Evolutionary conservation across 1,284 basidiomycete species (phyloP).

Genomic region (Pseudozyma sp.): DNA sequence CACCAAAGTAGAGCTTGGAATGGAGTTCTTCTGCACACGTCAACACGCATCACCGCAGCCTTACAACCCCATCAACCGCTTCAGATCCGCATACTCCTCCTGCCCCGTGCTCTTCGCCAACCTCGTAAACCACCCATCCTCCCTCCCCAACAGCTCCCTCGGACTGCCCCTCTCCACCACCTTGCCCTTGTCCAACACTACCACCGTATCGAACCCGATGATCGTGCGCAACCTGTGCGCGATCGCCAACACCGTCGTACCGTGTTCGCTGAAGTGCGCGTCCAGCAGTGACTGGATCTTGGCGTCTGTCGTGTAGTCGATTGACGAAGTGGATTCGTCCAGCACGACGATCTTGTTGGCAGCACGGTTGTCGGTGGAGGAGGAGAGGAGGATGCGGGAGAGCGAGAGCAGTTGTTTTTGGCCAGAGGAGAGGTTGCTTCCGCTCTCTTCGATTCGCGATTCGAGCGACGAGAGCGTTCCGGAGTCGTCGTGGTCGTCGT

Average conservation of each 20-base stretch:
- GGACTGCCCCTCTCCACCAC: constrained; percentile 81
- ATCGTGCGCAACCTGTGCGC: constrained; percentile 81
- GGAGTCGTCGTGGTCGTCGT: constrained; percentile 24
- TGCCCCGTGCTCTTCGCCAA: constrained; percentile 69
- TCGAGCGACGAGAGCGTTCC: constrained; percentile 60
- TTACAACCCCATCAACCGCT: constrained; percentile 11
- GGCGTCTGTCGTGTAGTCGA: constrained; percentile 82
- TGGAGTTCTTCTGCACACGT: too few species aligned
- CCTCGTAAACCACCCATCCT: constrained; percentile 75
- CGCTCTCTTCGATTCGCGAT: constrained; percentile 63
- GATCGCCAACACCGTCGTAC: constrained; percentile 82
- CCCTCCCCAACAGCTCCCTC: constrained; percentile 72
- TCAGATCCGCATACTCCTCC: constrained; percentile 26
- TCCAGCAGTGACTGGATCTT: constrained; percentile 86
- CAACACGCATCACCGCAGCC: too few species aligned
- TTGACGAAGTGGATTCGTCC: constrained; percentile 81
- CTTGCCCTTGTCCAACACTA: constrained; percentile 80
- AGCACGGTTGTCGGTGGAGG: constrained; percentile 10
- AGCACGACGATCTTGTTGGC: constrained; percentile 45
- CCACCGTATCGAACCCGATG: constrained; percentile 80
- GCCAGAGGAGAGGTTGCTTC: constrained; percentile 65
- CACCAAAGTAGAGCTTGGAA: too few species aligned
- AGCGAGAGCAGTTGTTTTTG: constrained; percentile 68
- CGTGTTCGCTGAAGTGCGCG: constrained; percentile 75
- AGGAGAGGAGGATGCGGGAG: constrained; percentile 65